phyloP scores from a whole-genome alignment of 2,329 filamentous ascomycete species.

The Ophiocordyceps sinensis region DNA sequence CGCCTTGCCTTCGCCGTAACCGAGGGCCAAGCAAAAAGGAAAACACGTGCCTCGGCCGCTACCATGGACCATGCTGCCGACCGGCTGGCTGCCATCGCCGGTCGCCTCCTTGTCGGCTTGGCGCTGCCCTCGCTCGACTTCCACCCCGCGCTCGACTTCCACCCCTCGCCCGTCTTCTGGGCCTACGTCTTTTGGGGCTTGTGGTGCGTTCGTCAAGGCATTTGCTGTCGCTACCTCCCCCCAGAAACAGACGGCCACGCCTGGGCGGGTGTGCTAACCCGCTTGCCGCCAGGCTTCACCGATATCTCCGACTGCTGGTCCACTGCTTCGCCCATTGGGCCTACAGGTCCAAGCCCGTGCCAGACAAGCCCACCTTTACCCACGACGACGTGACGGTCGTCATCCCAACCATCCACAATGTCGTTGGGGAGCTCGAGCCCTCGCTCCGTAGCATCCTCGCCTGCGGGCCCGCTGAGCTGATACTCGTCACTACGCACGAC shows the following conservation, averaged over 20 bases:
- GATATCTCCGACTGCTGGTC: slow-evolving; percentile 73
- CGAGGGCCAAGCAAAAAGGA: too few relatives aligned
- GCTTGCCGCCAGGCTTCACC: slow-evolving; percentile 56
- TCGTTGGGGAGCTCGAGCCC: slow-evolving; percentile 67
- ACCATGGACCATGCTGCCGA: not conserved
- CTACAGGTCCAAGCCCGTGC: slow-evolving; percentile 74
- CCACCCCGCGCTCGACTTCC: too few relatives aligned
- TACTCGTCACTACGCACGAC: slow-evolving; percentile 76
- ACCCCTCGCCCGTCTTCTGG: slow-evolving; percentile 33
- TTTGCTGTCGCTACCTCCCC: not conserved
- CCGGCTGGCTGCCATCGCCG: slow-evolving; percentile 7
- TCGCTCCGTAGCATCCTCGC: slow-evolving; percentile 67
- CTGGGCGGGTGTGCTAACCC: not conserved
- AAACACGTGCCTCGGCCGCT: not conserved
- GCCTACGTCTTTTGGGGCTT: slow-evolving; percentile 25
- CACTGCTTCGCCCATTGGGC: slow-evolving; percentile 77
- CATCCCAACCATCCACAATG: slow-evolving; percentile 81
- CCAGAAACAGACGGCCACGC: too few relatives aligned
- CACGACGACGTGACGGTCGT: slow-evolving; percentile 83
- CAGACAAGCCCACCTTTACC: slow-evolving; percentile 65
- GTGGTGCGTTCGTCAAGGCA: slow-evolving; percentile 27
- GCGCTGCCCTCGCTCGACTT: too few relatives aligned
- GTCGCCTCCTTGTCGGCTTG: slow-evolving; percentile 1
- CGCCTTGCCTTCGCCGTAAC: too few relatives aligned
- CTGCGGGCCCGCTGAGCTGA: slow-evolving; percentile 55